These are phyloP conservation scores for Fraxinus angustifolia DNA, from an alignment of 305 asterid species.

Conservation along the genomic window DNA sequence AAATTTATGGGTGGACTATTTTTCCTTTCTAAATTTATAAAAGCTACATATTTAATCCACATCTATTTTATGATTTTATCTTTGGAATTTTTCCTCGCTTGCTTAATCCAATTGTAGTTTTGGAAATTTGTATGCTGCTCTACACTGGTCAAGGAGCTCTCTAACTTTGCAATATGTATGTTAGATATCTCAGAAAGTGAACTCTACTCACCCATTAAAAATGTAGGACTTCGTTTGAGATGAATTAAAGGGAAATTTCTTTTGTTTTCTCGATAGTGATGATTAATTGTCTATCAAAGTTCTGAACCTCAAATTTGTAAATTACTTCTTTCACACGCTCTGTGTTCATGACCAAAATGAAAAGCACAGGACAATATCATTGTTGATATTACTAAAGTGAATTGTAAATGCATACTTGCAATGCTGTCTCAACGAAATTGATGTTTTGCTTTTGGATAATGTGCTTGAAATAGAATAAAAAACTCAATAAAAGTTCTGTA, in stretches of 20 bases:
- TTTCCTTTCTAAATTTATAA: not conserved
- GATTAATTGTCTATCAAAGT: not conserved
- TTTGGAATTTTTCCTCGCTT: conserved; percentile 1
- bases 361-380: not conserved
- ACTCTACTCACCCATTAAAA: not conserved
- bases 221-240: not conserved
- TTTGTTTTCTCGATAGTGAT: not conserved
- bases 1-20: conserved; percentile 1
- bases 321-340: not conserved
- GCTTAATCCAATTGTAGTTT: conserved; percentile 5
- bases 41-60: not conserved
- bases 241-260: not conserved
- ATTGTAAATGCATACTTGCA: not conserved
- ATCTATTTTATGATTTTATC: not conserved
- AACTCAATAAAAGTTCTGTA: not conserved
- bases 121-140: conserved; percentile 9
- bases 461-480: not conserved
- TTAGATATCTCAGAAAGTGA: not conserved
- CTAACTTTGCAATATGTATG: not conserved
- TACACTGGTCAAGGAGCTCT: not conserved
- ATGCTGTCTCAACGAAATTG: not conserved
- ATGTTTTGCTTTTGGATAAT: not conserved
- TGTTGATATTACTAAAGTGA: not conserved
- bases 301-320: not conserved
- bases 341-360: not conserved